Evolutionary conservation across 306 rosid genomes (phyloP).

Genomic region (Fagus crenata): DNA sequence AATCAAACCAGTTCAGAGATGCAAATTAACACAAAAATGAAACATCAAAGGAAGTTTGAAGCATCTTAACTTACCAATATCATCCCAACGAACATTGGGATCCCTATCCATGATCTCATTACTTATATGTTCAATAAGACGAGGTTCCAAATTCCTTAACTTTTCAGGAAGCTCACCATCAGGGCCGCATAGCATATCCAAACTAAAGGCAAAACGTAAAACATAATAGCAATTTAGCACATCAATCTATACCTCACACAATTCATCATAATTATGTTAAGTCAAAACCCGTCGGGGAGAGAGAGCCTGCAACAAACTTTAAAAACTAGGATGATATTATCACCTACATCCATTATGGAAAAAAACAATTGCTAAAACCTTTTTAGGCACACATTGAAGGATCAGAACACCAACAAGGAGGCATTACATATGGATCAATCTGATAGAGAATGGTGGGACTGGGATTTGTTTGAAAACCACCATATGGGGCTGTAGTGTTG

Average conservation of each 20-base stretch:
- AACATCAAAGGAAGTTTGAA: conserved; percentile 24
- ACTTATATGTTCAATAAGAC: conserved; percentile 93
- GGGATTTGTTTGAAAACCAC: neutral
- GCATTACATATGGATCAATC: neutral
- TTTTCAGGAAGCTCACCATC: conserved; percentile 99
- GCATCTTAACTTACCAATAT: conserved; percentile 57
- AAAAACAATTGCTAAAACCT: neutral
- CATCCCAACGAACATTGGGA: conserved; percentile 90
- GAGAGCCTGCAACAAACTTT: neutral
- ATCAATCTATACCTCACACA: conserved; percentile 20
- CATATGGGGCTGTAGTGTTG: neutral
- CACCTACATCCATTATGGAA: neutral
- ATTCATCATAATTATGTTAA: conserved; percentile 1
- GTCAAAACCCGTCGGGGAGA: neutral
- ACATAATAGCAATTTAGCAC: conserved; percentile 33
- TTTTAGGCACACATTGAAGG: neutral
- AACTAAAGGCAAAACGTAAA: conserved; percentile 47
- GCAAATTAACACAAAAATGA: conserved; percentile 22
- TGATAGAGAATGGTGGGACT: neutral
- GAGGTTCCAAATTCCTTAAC: conserved; percentile 91
- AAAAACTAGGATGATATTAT: neutral
- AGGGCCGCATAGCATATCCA: conserved; percentile 89
- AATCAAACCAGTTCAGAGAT: conserved; percentile 26
- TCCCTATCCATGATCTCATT: conserved; percentile 94
- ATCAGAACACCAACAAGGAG: conserved; percentile 11